Evolutionary conservation across 2,329 filamentous ascomycete genomes (phyloP), one percentile per base, ranked within the genome.

Genomic region (Fusarium anthophilum): DNA sequence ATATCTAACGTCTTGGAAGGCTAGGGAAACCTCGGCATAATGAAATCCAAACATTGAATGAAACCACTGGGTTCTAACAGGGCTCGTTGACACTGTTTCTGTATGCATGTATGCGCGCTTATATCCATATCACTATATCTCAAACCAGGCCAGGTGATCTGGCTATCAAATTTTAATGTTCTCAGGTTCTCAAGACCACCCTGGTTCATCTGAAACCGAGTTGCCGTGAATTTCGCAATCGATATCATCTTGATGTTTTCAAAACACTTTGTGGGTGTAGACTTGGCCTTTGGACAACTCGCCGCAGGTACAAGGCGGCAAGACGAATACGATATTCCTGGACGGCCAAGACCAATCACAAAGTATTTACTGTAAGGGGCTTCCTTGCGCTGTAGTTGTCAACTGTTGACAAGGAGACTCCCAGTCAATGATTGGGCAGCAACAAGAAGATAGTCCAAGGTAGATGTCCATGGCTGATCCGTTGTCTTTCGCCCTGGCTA

Each of bases 161-260:
- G 32, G 44, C 37, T 3, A 24, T 22, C 28, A 45, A 41, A 26
- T 17, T 32, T 55, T 13, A 30, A 24, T 28, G 14, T 17, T 38
- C 11, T 15, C 35, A 17, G 51, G 11, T n/a, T 26, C 48, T 44
- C 28, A 41, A 12, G n/a, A 28, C 12, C 37, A 14, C 13, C 17
- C 10, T 11, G 35, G 38, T 38, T 28, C 26, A 28, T 24, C n/a
- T 30, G 30, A 39, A 35, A 38, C 15, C n/a, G 41, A 35, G 22
- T 26, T 24, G 26, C 14, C 32, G 38, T 35, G 26, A 32, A 43
- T 30, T 38, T 30, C 13, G 10, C 24, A 50, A 20, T 43, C 18
- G 18, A 37, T 15, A 65, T 26, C 28, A 56, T 37, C 20, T 37
- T 38, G n/a, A n/a, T 44, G 35, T 55, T 69, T 69, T 69, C 66